These are phyloP conservation scores for Suillus luteus DNA, from an alignment of 768 basidiomycete genomes.

Conservation along the genomic window DNA sequence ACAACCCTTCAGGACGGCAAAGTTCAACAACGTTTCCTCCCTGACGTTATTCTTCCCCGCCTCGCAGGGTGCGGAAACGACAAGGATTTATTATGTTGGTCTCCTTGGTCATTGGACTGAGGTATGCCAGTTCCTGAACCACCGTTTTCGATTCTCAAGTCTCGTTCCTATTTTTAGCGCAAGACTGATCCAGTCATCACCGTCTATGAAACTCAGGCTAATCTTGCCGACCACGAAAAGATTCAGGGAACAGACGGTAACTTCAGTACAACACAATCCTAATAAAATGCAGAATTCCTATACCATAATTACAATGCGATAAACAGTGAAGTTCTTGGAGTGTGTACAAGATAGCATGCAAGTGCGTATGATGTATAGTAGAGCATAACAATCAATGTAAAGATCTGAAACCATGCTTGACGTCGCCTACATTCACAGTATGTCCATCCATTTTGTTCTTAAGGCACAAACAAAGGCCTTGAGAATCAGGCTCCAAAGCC, in stretches of 20 bases:
- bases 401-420: background rate
- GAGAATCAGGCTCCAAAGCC: background rate
- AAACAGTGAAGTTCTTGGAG: background rate
- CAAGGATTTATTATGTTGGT: constrained; percentile 81
- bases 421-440: background rate
- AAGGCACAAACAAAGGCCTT: background rate
- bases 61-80: constrained; percentile 77
- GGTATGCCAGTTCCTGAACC: constrained; percentile 39
- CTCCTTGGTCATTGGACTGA: constrained; percentile 82
- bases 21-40: constrained; percentile 80
- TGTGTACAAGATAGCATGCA: constrained; percentile 7
- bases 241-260: constrained; percentile 76
- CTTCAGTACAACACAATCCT: constrained; percentile 48
- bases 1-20: constrained; percentile 60
- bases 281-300: background rate
- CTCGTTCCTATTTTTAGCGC: constrained; percentile 46
- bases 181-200: constrained; percentile 79
- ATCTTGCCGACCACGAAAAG: constrained; percentile 85
- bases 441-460: background rate
- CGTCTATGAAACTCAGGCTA: constrained; percentile 87
- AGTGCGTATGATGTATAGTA: constrained; percentile 6
- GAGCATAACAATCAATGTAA: constrained; percentile 6
- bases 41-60: constrained; percentile 83
- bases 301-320: constrained; percentile 6
- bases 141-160: background rate